phyloP scores from a whole-genome alignment of 2,329 filamentous ascomycete genomes.

The Incumbomyces delicatus region DNA sequence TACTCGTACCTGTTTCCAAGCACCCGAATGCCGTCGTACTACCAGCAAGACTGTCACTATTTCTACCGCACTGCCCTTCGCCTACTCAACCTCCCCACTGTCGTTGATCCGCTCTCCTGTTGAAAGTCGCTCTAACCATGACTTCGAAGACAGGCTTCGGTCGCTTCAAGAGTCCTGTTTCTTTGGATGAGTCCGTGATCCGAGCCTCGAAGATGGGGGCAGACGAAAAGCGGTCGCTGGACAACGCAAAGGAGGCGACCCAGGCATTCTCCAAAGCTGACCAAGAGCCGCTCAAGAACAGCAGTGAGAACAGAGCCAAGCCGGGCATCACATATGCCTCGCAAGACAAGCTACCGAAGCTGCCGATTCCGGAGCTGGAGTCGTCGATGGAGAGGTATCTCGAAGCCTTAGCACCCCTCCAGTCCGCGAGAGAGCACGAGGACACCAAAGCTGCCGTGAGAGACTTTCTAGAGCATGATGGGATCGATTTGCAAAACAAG shows the following conservation, averaged over 20 bases:
- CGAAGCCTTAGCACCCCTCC: slow-evolving; percentile 67
- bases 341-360: slow-evolving; percentile 79
- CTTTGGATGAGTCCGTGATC: slow-evolving; percentile 61
- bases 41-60: slow-evolving; percentile 79
- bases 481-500: slow-evolving; percentile 75
- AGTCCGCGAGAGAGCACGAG: slow-evolving; percentile 67
- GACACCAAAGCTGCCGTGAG: slow-evolving; percentile 71
- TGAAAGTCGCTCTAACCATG: slow-evolving; percentile 45
- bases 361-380: slow-evolving; percentile 85
- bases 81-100: slow-evolving; percentile 72
- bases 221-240: slow-evolving; percentile 19
- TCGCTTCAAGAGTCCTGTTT: slow-evolving; percentile 61
- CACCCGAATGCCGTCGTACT: slow-evolving; percentile 63
- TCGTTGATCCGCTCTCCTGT: slow-evolving; percentile 65
- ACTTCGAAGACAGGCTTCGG: slow-evolving; percentile 50
- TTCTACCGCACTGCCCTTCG: slow-evolving; percentile 85
- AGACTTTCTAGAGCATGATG: slow-evolving; percentile 73
- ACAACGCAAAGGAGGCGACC: slow-evolving; percentile 18
- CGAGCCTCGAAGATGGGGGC: slow-evolving; percentile 23
- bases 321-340: slow-evolving; percentile 76
- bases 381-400: slow-evolving; percentile 70
- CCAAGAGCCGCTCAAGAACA: slow-evolving; percentile 37
- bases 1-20: not conserved
- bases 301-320: slow-evolving; percentile 39
- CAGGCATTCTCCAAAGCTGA: slow-evolving; percentile 36